These are phyloP conservation scores for Venustampulla echinocandica DNA, from an alignment of 495 filamentous ascomycete genomes.

Conservation along the genomic window DNA sequence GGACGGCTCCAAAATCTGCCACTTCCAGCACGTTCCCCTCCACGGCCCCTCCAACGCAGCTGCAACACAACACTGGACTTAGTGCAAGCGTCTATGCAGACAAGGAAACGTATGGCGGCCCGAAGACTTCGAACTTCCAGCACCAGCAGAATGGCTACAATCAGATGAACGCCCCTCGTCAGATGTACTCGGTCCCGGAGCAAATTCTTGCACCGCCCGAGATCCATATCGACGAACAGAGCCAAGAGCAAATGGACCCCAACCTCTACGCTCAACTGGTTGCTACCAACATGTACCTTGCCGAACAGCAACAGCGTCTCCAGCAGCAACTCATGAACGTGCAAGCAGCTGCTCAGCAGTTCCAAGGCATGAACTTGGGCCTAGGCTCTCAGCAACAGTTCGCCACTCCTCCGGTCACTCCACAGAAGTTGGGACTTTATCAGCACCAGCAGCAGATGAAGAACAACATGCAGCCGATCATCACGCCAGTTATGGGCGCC, in stretches of 20 bases:
- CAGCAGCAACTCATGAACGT: constrained; percentile 50
- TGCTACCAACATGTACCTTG: constrained; percentile 75
- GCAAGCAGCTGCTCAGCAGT: constrained; percentile 61
- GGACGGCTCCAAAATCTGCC: constrained; percentile 87
- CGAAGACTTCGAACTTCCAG: constrained; percentile 40
- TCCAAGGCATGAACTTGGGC: constrained; percentile 61
- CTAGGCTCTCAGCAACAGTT: constrained; percentile 33
- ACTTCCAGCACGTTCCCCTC: constrained; percentile 54
- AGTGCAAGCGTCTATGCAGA: constrained; percentile 39
- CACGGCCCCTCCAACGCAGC: constrained; percentile 47
- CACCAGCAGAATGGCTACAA: constrained; percentile 40
- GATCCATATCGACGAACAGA: constrained; percentile 58
- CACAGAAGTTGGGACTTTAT: constrained; percentile 31
- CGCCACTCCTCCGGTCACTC: constrained; percentile 31
- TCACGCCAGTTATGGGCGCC: constrained; percentile 53
- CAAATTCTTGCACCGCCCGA: constrained; percentile 81
- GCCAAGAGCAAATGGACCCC: constrained; percentile 66
- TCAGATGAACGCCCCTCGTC: constrained; percentile 39
- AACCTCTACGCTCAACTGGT: constrained; percentile 74
- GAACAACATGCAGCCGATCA: constrained; percentile 62
- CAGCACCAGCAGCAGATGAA: constrained; percentile 61
- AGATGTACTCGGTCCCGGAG: constrained; percentile 64
- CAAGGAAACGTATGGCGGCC: constrained; percentile 34
- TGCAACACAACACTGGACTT: constrained; percentile 27
- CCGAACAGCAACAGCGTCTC: constrained; percentile 80